A percentile compares a stretch with the other conserved stretches of the same genome.
Conservation (phyloP, 2,329 filamentous ascomycete species). For the Xylaria multiplex region DNA sequence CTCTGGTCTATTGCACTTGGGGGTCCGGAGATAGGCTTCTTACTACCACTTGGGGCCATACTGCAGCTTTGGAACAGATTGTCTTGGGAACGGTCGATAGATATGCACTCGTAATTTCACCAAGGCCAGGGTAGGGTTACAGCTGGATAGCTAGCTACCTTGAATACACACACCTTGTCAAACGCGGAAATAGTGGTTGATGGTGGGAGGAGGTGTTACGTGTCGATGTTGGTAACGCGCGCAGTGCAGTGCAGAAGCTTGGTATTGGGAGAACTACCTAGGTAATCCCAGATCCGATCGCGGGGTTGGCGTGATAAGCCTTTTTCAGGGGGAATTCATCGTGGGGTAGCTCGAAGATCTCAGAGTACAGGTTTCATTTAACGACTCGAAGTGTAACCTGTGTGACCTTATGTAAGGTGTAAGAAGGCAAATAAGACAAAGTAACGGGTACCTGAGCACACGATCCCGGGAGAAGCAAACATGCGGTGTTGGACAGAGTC, state of each 20-base stretch:
- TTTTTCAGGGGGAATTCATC: constrained; percentile 30
- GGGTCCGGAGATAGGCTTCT: constrained; percentile 35
- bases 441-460: background rate
- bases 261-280: background rate
- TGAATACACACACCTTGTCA: constrained; percentile 10
- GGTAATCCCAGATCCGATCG: constrained; percentile 23
- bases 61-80: constrained; percentile 22
- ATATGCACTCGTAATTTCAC: constrained; percentile 1
- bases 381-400: background rate
- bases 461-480: background rate
- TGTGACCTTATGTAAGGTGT: too few relatives aligned
- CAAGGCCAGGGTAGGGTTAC: background rate
- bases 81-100: background rate
- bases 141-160: constrained; percentile 1
- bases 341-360: constrained; percentile 20
- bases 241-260: background rate
- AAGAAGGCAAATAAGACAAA: too few relatives aligned
- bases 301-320: constrained; percentile 24
- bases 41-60: constrained; percentile 55
- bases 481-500: background rate
- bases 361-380: background rate
- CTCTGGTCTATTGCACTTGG: background rate
- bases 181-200: background rate
- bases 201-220: constrained; percentile 8
- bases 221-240: constrained; percentile 12